phyloP scores from a whole-genome alignment of 1,139 yeast species.

The Hansenula lynferdii region DNA sequence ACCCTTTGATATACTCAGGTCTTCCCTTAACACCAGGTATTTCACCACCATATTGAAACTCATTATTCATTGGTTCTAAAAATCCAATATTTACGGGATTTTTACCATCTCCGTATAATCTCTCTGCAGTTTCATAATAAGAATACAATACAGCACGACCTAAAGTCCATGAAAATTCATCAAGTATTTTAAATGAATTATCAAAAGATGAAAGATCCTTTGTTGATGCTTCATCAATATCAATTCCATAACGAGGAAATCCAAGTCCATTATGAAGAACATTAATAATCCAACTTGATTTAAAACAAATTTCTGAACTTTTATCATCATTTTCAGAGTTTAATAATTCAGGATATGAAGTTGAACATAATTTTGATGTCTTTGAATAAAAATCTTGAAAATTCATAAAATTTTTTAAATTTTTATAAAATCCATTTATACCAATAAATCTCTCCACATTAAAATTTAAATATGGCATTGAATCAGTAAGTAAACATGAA shows the following conservation, averaged over 20 bases:
- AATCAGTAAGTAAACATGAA: conserved; percentile 45
- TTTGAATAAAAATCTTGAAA: conserved; percentile 17
- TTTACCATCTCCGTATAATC: conserved; percentile 5
- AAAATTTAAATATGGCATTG: conserved; percentile 65
- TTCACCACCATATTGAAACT: conserved; percentile 51
- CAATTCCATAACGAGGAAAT: conserved; percentile 55
- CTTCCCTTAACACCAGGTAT: conserved; percentile 37
- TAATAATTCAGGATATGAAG: conserved; percentile 16
- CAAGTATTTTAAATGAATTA: conserved; percentile 56
- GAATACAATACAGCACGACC: conserved; percentile 73
- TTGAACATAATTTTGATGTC: conserved; percentile 16
- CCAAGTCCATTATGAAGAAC: conserved; percentile 72
- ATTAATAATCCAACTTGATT: conserved; percentile 67
- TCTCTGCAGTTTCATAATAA: conserved; percentile 28
- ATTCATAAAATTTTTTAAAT: conserved; percentile 16
- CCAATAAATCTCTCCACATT: conserved; percentile 67
- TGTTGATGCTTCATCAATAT: conserved; percentile 20
- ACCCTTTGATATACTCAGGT: conserved; percentile 34
- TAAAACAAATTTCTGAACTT: conserved; percentile 47
- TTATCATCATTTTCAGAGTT: conserved; percentile 34
- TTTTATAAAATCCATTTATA: conserved; percentile 67
- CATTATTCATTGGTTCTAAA: conserved; percentile 44
- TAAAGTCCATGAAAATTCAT: conserved; percentile 78
- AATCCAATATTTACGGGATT: conserved; percentile 35
- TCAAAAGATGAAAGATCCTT: conserved; percentile 20